A percentile compares a stretch with the other conserved stretches of the same genome.
Evolutionary conservation across 225 moss, liverwort and hornwort species (phyloP).

Genomic region (Lunularia cruciata): DNA sequence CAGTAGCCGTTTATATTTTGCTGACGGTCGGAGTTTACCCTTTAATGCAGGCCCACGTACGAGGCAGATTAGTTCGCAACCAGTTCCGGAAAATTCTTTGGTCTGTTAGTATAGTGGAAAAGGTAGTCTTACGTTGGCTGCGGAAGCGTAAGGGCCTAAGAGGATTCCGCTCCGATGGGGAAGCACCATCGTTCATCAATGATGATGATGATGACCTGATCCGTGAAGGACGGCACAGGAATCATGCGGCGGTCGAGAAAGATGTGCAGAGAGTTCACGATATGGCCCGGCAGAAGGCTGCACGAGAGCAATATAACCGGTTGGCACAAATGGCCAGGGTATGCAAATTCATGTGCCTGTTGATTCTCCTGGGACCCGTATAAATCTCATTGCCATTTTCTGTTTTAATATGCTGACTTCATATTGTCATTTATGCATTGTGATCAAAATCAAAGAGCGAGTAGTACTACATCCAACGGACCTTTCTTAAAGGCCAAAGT

Average conservation of each 20-base stretch:
- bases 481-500: too few species aligned
- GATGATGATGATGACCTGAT: constrained; percentile 40
- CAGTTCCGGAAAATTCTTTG: constrained; percentile 43
- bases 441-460: too few species aligned
- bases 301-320: constrained; percentile 43
- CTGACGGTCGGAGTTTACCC: background rate
- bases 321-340: constrained; percentile 31
- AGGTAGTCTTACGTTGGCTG: constrained; percentile 51
- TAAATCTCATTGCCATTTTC: too few species aligned
- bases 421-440: too few species aligned
- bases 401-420: too few species aligned
- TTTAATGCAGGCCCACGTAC: constrained; percentile 46
- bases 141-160: constrained; percentile 46
- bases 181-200: background rate
- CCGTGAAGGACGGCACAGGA: constrained; percentile 37
- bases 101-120: constrained; percentile 58
- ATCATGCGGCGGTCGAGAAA: constrained; percentile 33
- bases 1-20: background rate
- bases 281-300: constrained; percentile 42
- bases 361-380: too few species aligned
- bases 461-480: too few species aligned
- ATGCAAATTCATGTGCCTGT: too few species aligned
- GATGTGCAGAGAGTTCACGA: constrained; percentile 30
- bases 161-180: constrained; percentile 16
- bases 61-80: constrained; percentile 47